Conservation (phyloP, 2,329 filamentous ascomycete species). For the Hypomyces perniciosus region DNA sequence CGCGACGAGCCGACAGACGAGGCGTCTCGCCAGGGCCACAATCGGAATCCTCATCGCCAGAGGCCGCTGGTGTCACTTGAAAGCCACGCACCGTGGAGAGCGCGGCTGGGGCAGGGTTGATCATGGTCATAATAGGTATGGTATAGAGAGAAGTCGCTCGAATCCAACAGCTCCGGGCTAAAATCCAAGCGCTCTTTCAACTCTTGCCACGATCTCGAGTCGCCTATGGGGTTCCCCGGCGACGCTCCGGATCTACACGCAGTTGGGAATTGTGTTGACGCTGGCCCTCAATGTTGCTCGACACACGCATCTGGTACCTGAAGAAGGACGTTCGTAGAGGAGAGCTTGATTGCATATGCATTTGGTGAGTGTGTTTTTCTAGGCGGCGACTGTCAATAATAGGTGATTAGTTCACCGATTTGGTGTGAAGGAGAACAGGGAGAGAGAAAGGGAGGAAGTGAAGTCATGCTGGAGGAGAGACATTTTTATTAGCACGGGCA, state of each 20-base stretch:
- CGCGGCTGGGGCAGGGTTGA: constrained; percentile 42
- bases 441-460: constrained; percentile 9
- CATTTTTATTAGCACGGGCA: not conserved
- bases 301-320: constrained; percentile 53
- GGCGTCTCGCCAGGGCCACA: constrained; percentile 35
- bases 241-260: constrained; percentile 54
- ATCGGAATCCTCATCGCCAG: constrained; percentile 55
- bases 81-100: constrained; percentile 53
- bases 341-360: constrained; percentile 48
- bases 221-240: constrained; percentile 46
- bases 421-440: constrained; percentile 13
- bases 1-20: constrained; percentile 32
- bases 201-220: constrained; percentile 14
- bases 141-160: not conserved
- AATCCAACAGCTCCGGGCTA: not conserved
- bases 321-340: constrained; percentile 43
- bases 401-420: constrained; percentile 4
- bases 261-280: constrained; percentile 45
- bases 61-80: constrained; percentile 46
- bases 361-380: constrained; percentile 34
- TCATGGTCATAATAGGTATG: constrained; percentile 32
- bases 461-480: constrained; percentile 1
- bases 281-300: constrained; percentile 43
- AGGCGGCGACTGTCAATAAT: constrained; percentile 9
- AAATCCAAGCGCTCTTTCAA: not conserved